Percentiles rank a stretch among this genome's conserved stretches.
Evolutionary conservation across 2,329 filamentous ascomycete genomes (phyloP).

Genomic region (Penicillium aurantiogriseum): DNA sequence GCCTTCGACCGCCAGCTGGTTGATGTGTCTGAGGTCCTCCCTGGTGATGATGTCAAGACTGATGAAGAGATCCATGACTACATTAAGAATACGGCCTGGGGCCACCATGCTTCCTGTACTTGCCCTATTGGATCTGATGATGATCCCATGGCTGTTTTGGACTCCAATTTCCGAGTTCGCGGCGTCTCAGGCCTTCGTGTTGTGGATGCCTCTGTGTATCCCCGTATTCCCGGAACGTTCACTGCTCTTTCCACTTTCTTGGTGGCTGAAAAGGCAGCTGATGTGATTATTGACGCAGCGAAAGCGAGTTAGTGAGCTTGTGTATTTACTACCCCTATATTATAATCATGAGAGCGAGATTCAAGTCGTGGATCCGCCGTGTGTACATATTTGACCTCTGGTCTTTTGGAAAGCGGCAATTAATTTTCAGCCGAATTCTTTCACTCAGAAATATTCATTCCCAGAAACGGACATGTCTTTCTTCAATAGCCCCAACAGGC

Average conservation of each 20-base stretch:
- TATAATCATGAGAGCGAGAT: neutral
- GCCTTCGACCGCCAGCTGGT: conserved; percentile 45
- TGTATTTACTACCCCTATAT: neutral
- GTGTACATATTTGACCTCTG: neutral
- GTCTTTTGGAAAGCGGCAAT: neutral
- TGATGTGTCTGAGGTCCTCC: conserved; percentile 44
- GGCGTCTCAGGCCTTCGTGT: conserved; percentile 58
- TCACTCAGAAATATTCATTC: too few species aligned
- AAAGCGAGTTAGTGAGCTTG: neutral
- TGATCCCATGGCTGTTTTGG: conserved; percentile 57
- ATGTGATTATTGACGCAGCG: conserved; percentile 48
- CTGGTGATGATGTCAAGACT: conserved; percentile 40
- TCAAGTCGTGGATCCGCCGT: neutral
- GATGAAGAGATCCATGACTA: conserved; percentile 47
- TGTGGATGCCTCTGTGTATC: conserved; percentile 61
- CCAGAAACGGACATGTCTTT: neutral
- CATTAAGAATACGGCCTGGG: conserved; percentile 53
- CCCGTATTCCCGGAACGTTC: conserved; percentile 56
- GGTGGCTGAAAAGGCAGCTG: conserved; percentile 61
- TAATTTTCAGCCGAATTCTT: neutral
- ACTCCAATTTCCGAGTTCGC: conserved; percentile 57
- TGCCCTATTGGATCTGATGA: conserved; percentile 55
- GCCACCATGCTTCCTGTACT: conserved; percentile 59
- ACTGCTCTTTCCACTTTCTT: conserved; percentile 55
- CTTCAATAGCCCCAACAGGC: rapidly evolving